Base-by-base conservation (phyloP, 768 basidiomycete genomes). In the Tulasnella calospora region DNA sequence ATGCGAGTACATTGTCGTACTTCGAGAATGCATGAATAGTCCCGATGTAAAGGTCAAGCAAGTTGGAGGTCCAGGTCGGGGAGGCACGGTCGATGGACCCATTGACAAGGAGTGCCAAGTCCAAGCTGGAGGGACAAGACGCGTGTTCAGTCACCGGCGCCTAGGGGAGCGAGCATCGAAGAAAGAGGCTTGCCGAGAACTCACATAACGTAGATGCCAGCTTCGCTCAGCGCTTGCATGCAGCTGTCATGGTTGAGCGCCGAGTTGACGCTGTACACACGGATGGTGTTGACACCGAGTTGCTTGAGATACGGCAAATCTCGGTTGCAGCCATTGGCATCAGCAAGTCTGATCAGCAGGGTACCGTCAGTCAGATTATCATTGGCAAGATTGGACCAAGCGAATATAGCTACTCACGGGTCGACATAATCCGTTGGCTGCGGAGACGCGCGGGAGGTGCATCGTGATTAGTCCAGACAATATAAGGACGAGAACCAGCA, bases 161-260 rank as follows among this genome's bases (percentile, higher is more conserved):
- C 70, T 12, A 71, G 15, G 12, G 70, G 38, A 71, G 33, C 23
- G 17, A 36, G 41, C 35, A 51, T 73, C 71, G 71, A 75, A 57
- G 57, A 38, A 40, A 40, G 77, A 15, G 38, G 10, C 38, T 72
- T 75, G 38, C 19, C 36, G 57, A 13, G 57, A 30, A 86, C 92
- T 82, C 80, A 96, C 95, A 97, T 92, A 74, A 92, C 89, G 84
- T 98, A 97, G 77, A 98, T 98, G 36, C 92, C 92, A 47, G 94
- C 94, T 33, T 85, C 84, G 81, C 90, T 92, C 79, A 98, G 88
- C 23, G 90, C 84, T 47, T 84, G 84, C 96, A 98, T 97, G 85
- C 96, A 98, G 1, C 85, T 85, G 83, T 96, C 94, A 80, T 98
- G 96, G 84, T 97, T 92, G 78, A 91, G 85, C 41, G 91, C 87